A percentile compares a stretch with the other conserved stretches of the same genome.
phyloP scores from a whole-genome alignment of 305 asterid genomes.

The Salvia sclarea region DNA sequence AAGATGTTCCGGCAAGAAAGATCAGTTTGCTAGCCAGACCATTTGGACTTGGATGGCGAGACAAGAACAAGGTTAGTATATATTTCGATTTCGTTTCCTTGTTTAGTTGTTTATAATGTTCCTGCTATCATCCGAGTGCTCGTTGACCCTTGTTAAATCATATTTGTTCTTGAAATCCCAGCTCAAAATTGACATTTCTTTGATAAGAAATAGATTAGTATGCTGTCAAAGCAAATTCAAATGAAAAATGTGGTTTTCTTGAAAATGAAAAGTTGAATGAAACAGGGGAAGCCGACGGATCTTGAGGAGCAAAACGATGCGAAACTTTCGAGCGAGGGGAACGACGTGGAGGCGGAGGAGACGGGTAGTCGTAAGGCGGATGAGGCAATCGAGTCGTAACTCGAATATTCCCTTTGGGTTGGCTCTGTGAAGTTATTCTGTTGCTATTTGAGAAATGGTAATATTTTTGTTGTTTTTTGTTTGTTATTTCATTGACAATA shows the following conservation, averaged over 20 bases:
- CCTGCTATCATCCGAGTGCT: background rate
- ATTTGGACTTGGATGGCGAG: slow-evolving; percentile 90
- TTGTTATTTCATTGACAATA: slow-evolving; percentile 30
- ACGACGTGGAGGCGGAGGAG: slow-evolving; percentile 36
- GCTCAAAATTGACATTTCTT: background rate
- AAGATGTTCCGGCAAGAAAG: slow-evolving; percentile 68
- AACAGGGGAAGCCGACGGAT: slow-evolving; percentile 51
- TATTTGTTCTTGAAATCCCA: background rate
- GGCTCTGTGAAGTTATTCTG: background rate
- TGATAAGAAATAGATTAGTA: background rate
- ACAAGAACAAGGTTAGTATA: slow-evolving; percentile 73
- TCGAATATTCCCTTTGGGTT: background rate
- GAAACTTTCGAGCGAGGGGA: slow-evolving; percentile 41
- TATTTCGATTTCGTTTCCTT: background rate
- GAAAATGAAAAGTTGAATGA: slow-evolving; percentile 19
- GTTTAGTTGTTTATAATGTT: background rate
- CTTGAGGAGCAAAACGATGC: slow-evolving; percentile 50
- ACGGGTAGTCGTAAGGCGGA: slow-evolving; percentile 42
- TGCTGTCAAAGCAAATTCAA: background rate
- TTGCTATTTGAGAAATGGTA: slow-evolving; percentile 3
- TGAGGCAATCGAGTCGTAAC: slow-evolving; percentile 26
- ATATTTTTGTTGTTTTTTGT: slow-evolving; percentile 19
- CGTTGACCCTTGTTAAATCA: background rate
- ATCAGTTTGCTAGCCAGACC: slow-evolving; percentile 86
- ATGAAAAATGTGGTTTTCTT: background rate